Evolutionary conservation across 2,329 filamentous ascomycete species (phyloP), one percentile per base, ranked within the genome.

Genomic region (Botrytis cinerea): DNA sequence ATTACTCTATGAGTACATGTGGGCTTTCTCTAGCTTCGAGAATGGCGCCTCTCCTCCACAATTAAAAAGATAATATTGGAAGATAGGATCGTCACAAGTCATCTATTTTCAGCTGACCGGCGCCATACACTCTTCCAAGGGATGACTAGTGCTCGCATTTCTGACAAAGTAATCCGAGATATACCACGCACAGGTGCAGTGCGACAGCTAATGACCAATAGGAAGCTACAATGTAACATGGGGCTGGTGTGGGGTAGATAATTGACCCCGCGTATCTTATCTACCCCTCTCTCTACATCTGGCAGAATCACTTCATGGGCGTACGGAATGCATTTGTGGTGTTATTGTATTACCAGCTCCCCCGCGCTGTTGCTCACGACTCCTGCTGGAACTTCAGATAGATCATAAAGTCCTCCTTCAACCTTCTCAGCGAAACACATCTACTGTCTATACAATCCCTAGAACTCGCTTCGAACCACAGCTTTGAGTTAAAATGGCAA

Each of bases 401-500:
- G 32, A 68, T 14, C 28, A 72, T 60, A 43, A 60, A 48, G 10
- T 60, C 28, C 28, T 68, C 35, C 48, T 72, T 20, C 46, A 45
- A 28, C 25, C 40, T 9, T 59, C 67, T 38, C 51, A 59, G 12
- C 10, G 40, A 46, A n/a, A 43, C 38, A 59, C 51, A 40, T 40
- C 32, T 7, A 32, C 51, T 16, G 12, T 59, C 9, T 69, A 40
- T 35, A 32, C 28, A 18, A n/a, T 69, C 40, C 54, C 51, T 7
- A 59, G 48, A 72, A 22, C 35, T 22, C 43, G 22, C 43, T 7
- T 60, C 2, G 22, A 22, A 32, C 35, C 40, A 28, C 45, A 57
- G 18, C 51, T 57, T 18, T 4, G 8, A 71, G 16, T 48, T 18
- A 68, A 43, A 69, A 72, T 61, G 71, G 71, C 62, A 35, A 72